Evolutionary conservation across 2,329 filamentous ascomycete species (phyloP), one percentile per base, ranked within the genome.

Genomic region (Drechslera avenae): DNA sequence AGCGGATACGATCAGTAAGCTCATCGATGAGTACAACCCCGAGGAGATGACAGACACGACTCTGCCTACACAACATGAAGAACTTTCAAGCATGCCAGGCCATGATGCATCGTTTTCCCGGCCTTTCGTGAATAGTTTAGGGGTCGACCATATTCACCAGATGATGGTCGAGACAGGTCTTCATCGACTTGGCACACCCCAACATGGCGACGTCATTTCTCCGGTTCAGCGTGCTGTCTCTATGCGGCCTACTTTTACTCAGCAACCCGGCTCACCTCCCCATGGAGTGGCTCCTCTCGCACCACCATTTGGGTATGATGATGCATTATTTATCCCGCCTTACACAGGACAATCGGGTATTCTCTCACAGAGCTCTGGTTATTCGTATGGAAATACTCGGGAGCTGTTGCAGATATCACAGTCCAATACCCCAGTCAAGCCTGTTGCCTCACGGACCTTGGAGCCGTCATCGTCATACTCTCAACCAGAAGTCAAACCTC

Each of bases 321-420:
- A 62, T 9, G 26, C 14, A 2, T 32, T 52, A 12, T 52, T 49
- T 16, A 10, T 42, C 2, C 31, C 53, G 17, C 44, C 52, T 5
- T 56, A 40, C 17, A 50, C 39, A n/a, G 58, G 57, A 0, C 7
- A 47, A 3, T 69, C 67, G 1, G 62, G 63, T 0, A 50, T 67
- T 31, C 62, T 68, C 32, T 68, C 68, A 0, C 51, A 60, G 7
- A 49, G 26, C 26, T 69, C 69, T 2, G 63, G 62, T 3, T 62
- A 71, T 19, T 74, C 72, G 4, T 73, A 74, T 43, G 72, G 68
- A 21, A 68, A 73, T 41, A 74, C 71, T 14, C 67, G 60, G 2
- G 56, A 70, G 13, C 57, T 74, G 4, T 53, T 73, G 4, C 60
- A 59, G 19, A 48, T 70, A 9, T 59, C 63, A 13, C 58, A 56